Evolutionary conservation across 31 red algal genomes (phyloP).

Genomic region (Porphyra umbilicalis): DNA sequence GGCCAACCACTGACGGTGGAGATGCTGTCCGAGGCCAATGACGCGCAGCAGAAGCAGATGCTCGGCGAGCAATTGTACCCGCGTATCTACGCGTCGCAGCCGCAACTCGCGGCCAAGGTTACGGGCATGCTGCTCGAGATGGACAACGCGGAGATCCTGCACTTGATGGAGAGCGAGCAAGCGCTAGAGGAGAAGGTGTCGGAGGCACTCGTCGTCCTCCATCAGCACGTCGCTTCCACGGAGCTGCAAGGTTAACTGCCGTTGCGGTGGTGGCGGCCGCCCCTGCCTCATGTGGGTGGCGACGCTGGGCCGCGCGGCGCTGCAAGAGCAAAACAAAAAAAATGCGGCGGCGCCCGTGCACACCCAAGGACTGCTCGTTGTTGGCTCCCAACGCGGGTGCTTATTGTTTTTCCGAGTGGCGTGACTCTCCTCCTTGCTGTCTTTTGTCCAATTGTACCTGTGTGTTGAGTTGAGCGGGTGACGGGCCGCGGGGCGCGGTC

Average conservation of each 20-base stretch:
- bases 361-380: background rate
- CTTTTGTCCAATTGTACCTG: too few species aligned
- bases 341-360: background rate
- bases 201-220: constrained; percentile 83
- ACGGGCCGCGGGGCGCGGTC: too few species aligned
- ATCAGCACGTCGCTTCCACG: constrained; percentile 56
- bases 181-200: constrained; percentile 83
- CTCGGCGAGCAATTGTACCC: constrained; percentile 92
- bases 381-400: background rate
- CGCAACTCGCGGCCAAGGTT: constrained; percentile 84
- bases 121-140: constrained; percentile 98
- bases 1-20: constrained; percentile 72
- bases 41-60: constrained; percentile 93
- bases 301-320: background rate
- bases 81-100: constrained; percentile 74
- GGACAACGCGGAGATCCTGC: constrained; percentile 95
- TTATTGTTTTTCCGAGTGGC: background rate
- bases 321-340: background rate
- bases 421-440: background rate
- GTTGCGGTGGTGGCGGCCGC: background rate
- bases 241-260: background rate
- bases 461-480: background rate
- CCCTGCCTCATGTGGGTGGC: background rate
- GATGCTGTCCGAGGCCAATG: constrained; percentile 76
- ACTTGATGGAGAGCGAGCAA: constrained; percentile 85